phyloP scores from a whole-genome alignment of 192 early-diverging fungal genomes.

The Anaeromyces robustus region DNA sequence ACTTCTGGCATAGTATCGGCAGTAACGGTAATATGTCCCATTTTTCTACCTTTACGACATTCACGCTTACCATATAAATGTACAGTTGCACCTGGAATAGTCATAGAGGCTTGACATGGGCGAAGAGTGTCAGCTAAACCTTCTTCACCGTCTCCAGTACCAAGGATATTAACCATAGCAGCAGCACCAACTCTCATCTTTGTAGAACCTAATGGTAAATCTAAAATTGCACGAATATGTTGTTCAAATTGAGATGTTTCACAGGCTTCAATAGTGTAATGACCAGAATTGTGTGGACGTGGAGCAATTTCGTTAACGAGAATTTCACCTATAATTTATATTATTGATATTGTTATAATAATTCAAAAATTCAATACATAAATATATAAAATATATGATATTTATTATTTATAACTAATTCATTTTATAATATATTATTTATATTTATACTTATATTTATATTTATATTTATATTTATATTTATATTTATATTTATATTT shows the following conservation, averaged over 20 bases:
- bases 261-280: slow-evolving; percentile 96
- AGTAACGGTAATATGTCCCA: slow-evolving; percentile 93
- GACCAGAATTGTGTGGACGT: slow-evolving; percentile 97
- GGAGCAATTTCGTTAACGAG: slow-evolving; percentile 97
- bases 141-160: slow-evolving; percentile 34
- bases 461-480: no score
- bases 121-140: slow-evolving; percentile 32
- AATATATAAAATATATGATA: no score
- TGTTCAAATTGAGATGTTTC: slow-evolving; percentile 95
- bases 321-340: slow-evolving; percentile 34
- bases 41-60: slow-evolving; percentile 78
- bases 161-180: slow-evolving; percentile 92
- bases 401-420: no score
- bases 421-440: no score
- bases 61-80: slow-evolving; percentile 92
- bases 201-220: slow-evolving; percentile 74
- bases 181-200: slow-evolving; percentile 78
- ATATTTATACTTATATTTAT: no score
- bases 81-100: slow-evolving; percentile 68
- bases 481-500: no score
- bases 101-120: slow-evolving; percentile 54
- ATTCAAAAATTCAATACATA: no score
- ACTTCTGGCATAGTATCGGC: slow-evolving; percentile 73
- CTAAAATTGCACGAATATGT: slow-evolving; percentile 78
- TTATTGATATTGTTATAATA: not conserved